Evolutionary conservation across 192 early-diverging fungal species (phyloP), one percentile per base, ranked within the genome.

Genomic region (Phycomyces nitens): DNA sequence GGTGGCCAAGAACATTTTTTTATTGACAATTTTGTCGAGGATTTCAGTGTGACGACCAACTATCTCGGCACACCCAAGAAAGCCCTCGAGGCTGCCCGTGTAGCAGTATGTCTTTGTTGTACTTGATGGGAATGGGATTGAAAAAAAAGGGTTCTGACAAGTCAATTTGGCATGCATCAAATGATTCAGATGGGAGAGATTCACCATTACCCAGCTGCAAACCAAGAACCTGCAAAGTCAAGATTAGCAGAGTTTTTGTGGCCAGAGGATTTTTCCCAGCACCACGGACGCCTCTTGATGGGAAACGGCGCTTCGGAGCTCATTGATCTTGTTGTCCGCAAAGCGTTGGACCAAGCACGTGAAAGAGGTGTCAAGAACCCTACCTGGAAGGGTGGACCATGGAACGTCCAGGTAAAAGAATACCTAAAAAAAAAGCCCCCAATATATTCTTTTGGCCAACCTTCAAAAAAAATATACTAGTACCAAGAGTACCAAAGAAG

Each of bases 401-500:
- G 89, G 84, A 77, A 77, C 60, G 85, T 86, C 14, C 89, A 84
- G 77, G 83, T 84, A 77, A 71, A 21, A 21, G 53, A 58, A 27
- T 8, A 16, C 0, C 1, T 7, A 39, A 8, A 10, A 44, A 21
- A 18, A 27, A 7, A 39, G 43, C 27, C 10, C 9, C 60, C 5
- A 66, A 14, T 24, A 29, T 42, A 29, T 39, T 3, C 26, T 58
- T 38, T n/a, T 27, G 4, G 20, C n/a, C 3, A 27, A 50, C 11
- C 16, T 27, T 10, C 49, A 12, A 14, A 55, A 8, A 29, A 14
- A n/a, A 54, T 20, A 4, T 12, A 41, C 15, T 65, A 90, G 82
- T 95, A 95, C 77, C 92, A 93, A 71, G 93, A 95, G 72, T 95
- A 95, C 72, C 86, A 95, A 71, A 76, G 93, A 27, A 89, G 89